Base-by-base conservation (phyloP, 2,329 filamentous ascomycete genomes). In the Colletotrichum kahawae region DNA sequence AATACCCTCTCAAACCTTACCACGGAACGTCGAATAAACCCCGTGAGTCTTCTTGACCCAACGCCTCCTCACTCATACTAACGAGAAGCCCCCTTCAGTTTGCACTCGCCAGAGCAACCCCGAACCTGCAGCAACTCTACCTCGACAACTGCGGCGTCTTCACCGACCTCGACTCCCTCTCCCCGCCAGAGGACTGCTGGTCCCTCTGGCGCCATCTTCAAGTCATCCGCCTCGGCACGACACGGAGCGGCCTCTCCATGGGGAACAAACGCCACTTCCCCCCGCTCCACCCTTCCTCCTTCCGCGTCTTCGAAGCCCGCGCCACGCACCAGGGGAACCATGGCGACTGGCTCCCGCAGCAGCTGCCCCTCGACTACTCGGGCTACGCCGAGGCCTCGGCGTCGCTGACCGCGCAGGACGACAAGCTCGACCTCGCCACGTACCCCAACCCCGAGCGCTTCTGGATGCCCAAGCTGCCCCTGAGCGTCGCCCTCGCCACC, bases 161-260 rank as follows among this genome's bases (percentile, higher is more conserved):
- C 29, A 77, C 74, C 51, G 71, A 66, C 24, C 60, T 76, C n/a
- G 65, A 77, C 4, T 70, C 72, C 27, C 68, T 71, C 27, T 59
- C 43, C 7, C 71, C 71, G 33, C 72, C 74, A 18, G 60, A 34
- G 7, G 75, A 77, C 34, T 76, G 51, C 73, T 77, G 75, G 75
- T 67, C 57, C 24, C 68, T 81, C 16, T 85, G 83, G 83, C 70
- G 71, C 21, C 74, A 79, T 13, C 79, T 86, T 38, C 81, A 81
- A 64, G 81, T 77, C 2, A 71, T 85, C 18, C 77, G 81, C 27
- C 77, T 81, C 24, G 81, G 79, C 29, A 71, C 63, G 16, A 67
- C 72, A 72, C 36, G 77, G 67, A 29, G 75, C 74, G 51, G 78
- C 77, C 38, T 75, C 67, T 72, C 73, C 33, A 65, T 68, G 57